Conservation (phyloP, 768 basidiomycete species). For the Stropharia rugosoannulata region DNA sequence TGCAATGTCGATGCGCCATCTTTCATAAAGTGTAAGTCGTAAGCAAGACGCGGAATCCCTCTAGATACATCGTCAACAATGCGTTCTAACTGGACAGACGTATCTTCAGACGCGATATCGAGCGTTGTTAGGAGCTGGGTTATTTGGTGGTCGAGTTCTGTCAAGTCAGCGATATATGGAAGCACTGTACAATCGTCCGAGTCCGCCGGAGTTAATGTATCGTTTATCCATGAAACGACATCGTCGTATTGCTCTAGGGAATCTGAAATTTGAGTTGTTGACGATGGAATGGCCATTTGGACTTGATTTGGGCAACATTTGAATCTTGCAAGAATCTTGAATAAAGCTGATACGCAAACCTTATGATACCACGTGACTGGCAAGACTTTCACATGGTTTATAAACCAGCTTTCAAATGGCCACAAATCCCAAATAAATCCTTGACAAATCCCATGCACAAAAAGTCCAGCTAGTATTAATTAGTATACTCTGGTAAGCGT, state of each 20-base stretch:
- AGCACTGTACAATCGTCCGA: conserved; percentile 22
- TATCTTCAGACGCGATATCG: conserved; percentile 87
- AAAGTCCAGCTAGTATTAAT: conserved; percentile 2
- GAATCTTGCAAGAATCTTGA: not conserved
- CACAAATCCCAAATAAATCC: no score
- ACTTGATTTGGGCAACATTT: not conserved
- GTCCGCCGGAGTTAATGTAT: conserved; percentile 44
- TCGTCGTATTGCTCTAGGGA: conserved; percentile 63
- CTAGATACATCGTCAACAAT: conserved; percentile 92
- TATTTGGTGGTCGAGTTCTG: conserved; percentile 70
- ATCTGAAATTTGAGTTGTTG: conserved; percentile 45
- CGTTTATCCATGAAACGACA: conserved; percentile 72
- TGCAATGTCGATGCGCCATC: conserved; percentile 85
- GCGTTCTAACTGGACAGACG: conserved; percentile 81
- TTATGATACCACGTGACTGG: no score
- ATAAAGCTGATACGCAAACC: not conserved
- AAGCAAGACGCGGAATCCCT: conserved; percentile 85
- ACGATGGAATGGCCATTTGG: conserved; percentile 28
- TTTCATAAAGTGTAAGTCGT: conserved; percentile 97
- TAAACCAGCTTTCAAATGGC: no score
- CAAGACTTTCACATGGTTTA: no score
- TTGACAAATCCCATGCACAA: no score
- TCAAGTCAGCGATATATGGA: conserved; percentile 37
- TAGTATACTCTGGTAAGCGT: conserved; percentile 41
- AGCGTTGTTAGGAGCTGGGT: conserved; percentile 75